Evolutionary conservation across 2,329 filamentous ascomycete genomes (phyloP).

Genomic region (Hypocrella siamensis): DNA sequence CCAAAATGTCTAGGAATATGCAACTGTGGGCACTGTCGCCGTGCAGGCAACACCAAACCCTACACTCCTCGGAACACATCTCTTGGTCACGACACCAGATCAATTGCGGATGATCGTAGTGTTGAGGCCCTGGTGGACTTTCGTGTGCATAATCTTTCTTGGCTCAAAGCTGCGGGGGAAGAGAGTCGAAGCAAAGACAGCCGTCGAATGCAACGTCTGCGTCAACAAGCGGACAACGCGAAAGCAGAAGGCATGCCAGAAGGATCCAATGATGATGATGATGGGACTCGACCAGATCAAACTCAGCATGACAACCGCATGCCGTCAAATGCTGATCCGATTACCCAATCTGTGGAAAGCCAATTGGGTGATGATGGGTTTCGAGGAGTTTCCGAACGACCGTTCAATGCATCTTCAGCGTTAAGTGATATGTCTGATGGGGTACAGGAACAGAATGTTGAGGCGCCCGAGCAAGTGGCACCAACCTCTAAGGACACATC

Average conservation of each 20-base stretch:
- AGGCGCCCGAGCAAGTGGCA: not conserved
- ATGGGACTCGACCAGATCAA: not conserved
- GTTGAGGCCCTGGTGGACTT: conserved; percentile 87
- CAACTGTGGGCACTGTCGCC: conserved; percentile 69
- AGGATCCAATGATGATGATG: not conserved
- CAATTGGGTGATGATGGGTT: not conserved
- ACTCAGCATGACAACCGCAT: not conserved
- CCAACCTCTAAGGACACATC: conserved; percentile 5
- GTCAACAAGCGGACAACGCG: conserved; percentile 38
- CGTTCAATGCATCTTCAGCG: not conserved
- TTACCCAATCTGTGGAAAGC: not conserved
- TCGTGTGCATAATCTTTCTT: conserved; percentile 70
- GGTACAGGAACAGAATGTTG: not conserved
- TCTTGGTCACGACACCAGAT: conserved; percentile 79
- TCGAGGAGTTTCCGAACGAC: not conserved
- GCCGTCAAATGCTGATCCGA: not conserved
- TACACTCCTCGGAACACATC: conserved; percentile 80
- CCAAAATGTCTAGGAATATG: conserved; percentile 77
- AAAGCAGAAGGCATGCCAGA: conserved; percentile 32
- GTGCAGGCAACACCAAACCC: conserved; percentile 48
- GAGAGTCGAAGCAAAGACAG: conserved; percentile 41
- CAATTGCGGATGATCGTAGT: conserved; percentile 79
- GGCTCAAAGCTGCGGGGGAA: conserved; percentile 51
- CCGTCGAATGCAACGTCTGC: conserved; percentile 39
- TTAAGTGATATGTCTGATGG: not conserved